Percentiles rank a stretch among this genome's conserved stretches.
These are phyloP conservation scores for Albatrellus ellisii DNA, from an alignment of 768 basidiomycete species.

Conservation along the genomic window DNA sequence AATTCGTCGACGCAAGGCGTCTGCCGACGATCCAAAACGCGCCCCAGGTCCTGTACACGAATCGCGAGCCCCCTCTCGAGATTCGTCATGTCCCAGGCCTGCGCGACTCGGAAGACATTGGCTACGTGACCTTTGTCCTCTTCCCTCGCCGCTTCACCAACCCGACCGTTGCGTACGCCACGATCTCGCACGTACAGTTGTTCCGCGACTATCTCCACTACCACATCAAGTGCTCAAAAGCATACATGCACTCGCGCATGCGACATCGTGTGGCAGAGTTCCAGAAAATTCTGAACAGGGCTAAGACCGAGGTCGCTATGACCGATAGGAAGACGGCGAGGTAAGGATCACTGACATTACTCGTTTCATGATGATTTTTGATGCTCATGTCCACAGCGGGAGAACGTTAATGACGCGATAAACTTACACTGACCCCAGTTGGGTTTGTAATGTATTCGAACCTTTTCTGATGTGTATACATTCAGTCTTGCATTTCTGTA, in stretches of 20 bases:
- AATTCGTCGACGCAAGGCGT: constrained; percentile 97
- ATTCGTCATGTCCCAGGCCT: constrained; percentile 80
- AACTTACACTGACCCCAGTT: constrained; percentile 4
- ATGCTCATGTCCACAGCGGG: constrained; percentile 6
- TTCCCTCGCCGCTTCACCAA: constrained; percentile 93
- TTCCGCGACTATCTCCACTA: constrained; percentile 99
- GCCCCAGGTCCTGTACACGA: constrained; percentile 92
- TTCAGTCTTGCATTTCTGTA: background rate
- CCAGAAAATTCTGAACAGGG: constrained; percentile 89
- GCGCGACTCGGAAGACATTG: constrained; percentile 44
- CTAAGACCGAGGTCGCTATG: constrained; percentile 81
- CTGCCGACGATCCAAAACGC: constrained; percentile 91
- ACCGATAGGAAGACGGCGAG: constrained; percentile 85
- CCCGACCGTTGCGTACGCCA: constrained; percentile 48
- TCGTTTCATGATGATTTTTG: background rate
- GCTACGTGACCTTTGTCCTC: constrained; percentile 40
- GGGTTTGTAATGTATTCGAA: constrained; percentile 8
- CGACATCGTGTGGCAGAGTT: constrained; percentile 88
- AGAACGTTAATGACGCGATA: constrained; percentile 13
- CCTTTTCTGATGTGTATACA: background rate
- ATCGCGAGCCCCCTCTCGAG: constrained; percentile 92
- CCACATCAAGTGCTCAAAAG: constrained; percentile 97
- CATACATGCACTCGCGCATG: constrained; percentile 99
- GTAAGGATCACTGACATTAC: constrained; percentile 29
- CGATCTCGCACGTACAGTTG: constrained; percentile 90